These are phyloP conservation scores for Trichoderma sp. DNA, from an alignment of 2,329 filamentous ascomycete genomes.

Conservation along the genomic window DNA sequence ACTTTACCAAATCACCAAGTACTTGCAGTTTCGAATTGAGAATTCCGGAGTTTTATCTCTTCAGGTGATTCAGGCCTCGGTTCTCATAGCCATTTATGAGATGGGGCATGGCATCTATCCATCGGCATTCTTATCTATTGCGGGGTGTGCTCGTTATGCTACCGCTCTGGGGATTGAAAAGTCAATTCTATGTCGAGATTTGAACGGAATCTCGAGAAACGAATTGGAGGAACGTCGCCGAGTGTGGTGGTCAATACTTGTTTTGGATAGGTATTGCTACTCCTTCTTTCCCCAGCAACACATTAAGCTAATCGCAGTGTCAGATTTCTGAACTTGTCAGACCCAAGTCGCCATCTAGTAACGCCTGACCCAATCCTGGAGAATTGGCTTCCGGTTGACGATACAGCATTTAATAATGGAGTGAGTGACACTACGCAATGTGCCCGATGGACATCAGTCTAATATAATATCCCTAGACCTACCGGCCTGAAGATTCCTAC, in stretches of 20 bases:
- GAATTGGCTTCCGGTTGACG: slow-evolving; percentile 18
- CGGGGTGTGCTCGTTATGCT: slow-evolving; percentile 12
- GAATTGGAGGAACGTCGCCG: slow-evolving; percentile 15
- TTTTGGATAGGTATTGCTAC: not conserved
- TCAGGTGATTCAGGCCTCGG: not conserved
- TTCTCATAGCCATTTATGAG: slow-evolving; percentile 17
- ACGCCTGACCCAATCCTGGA: slow-evolving; percentile 14
- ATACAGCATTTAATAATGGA: slow-evolving; percentile 12
- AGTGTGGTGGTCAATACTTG: slow-evolving; percentile 15
- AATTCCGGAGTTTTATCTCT: slow-evolving; percentile 6
- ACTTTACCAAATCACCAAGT: slow-evolving; percentile 12
- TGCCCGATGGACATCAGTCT: not conserved
- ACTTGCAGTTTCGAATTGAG: slow-evolving; percentile 7
- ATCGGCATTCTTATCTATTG: slow-evolving; percentile 7
- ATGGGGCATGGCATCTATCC: slow-evolving; percentile 17
- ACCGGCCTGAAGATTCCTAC: slow-evolving; percentile 3
- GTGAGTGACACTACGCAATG: not conserved
- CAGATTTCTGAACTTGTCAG: slow-evolving; percentile 18
- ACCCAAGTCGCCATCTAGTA: slow-evolving; percentile 16
- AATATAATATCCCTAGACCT: not conserved
- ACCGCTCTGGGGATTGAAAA: slow-evolving; percentile 10
- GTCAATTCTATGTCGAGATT: not conserved
- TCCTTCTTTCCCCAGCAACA: not conserved
- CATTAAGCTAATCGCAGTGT: not conserved
- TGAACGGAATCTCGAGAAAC: not conserved